phyloP scores from a whole-genome alignment of 495 filamentous ascomycete species.

The Cenococcum geophilum region DNA sequence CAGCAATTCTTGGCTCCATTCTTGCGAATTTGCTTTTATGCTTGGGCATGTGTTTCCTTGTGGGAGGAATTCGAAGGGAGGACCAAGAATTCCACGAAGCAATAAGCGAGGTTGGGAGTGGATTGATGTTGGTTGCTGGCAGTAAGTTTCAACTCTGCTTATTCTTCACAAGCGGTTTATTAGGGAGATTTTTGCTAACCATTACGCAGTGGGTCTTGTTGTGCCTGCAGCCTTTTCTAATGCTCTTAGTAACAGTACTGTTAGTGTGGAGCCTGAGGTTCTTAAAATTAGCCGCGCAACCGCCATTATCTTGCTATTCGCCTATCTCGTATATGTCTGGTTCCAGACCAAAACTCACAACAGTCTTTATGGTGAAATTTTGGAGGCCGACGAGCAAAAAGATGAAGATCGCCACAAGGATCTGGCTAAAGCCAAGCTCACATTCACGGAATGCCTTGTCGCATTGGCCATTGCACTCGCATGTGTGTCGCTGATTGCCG shows the following conservation, averaged over 20 bases:
- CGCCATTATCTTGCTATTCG: slow-evolving; percentile 69
- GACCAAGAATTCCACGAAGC: slow-evolving; percentile 63
- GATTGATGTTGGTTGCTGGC: slow-evolving; percentile 67
- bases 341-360: slow-evolving; percentile 84
- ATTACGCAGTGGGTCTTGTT: slow-evolving; percentile 56
- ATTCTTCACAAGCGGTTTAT: neutral
- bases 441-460: slow-evolving; percentile 65
- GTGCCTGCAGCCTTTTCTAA: slow-evolving; percentile 74
- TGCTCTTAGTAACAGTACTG: slow-evolving; percentile 45
- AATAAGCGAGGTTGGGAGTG: slow-evolving; percentile 74
- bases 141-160: slow-evolving; percentile 24
- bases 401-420: slow-evolving; percentile 66
- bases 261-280: slow-evolving; percentile 44
- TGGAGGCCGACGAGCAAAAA: slow-evolving; percentile 63
- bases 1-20: slow-evolving; percentile 75
- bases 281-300: slow-evolving; percentile 68
- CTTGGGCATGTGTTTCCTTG: slow-evolving; percentile 70
- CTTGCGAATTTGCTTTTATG: slow-evolving; percentile 67
- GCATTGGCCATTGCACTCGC: slow-evolving; percentile 62
- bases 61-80: slow-evolving; percentile 58
- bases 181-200: slow-evolving; percentile 7
- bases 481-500: slow-evolving; percentile 72
- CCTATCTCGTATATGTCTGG: slow-evolving; percentile 67
- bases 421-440: slow-evolving; percentile 61
- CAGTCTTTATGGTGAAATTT: slow-evolving; percentile 64